Conservation (phyloP, 768 basidiomycete genomes). For the Paxillus ammoniavirescens region DNA sequence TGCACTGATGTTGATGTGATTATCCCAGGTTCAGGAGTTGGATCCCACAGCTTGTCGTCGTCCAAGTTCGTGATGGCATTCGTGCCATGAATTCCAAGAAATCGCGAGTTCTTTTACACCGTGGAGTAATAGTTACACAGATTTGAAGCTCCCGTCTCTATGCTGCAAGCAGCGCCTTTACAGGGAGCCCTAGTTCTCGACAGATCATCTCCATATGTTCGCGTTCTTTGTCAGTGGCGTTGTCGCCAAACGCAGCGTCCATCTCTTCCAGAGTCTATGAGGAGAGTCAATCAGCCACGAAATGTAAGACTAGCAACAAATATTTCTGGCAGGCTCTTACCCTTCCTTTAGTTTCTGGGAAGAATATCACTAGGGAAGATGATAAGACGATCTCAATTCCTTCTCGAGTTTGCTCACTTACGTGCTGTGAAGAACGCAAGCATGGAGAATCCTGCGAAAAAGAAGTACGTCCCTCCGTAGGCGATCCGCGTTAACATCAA, state of each 20-base stretch:
- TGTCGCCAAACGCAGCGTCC: conserved; percentile 32
- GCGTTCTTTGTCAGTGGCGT: conserved; percentile 23
- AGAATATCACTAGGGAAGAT: conserved; percentile 19
- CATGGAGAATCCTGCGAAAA: conserved; percentile 26
- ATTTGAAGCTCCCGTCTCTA: background rate
- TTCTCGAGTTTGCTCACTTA: conserved; percentile 8
- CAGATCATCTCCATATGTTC: conserved; percentile 28
- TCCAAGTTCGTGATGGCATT: too few species aligned
- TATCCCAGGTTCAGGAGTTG: too few species aligned
- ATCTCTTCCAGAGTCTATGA: conserved; percentile 34
- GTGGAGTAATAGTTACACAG: background rate
- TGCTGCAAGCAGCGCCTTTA: conserved; percentile 19
- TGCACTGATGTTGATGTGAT: too few species aligned
- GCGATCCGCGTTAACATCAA: conserved; percentile 21
- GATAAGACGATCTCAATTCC: background rate
- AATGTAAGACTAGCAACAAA: too few species aligned
- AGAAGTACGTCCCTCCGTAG: conserved; percentile 27
- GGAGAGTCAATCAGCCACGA: background rate
- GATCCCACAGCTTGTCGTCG: background rate
- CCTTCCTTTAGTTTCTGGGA: conserved; percentile 33
- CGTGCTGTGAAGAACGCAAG: conserved; percentile 29
- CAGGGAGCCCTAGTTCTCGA: conserved; percentile 28
- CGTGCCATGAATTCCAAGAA: background rate
- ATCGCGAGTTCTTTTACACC: background rate
- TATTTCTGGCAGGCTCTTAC: conserved; percentile 16